phyloP scores from a whole-genome alignment of 2,329 filamentous ascomycete species.

The Colletotrichum gloeosporioides region DNA sequence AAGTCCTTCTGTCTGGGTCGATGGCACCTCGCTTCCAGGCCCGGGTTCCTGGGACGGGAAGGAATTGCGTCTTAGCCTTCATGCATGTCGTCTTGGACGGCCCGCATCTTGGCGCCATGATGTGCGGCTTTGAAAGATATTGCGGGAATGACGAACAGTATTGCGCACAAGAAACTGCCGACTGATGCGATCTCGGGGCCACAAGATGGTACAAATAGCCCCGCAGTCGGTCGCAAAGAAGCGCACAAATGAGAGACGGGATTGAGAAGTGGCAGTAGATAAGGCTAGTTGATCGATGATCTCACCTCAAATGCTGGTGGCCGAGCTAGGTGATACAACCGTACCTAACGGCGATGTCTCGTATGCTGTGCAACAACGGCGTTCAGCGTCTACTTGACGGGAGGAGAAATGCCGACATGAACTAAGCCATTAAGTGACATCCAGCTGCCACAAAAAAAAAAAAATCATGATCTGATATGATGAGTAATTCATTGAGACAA shows the following conservation, averaged over 20 bases:
- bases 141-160: not conserved
- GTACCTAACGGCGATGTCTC: not conserved
- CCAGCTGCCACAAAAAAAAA: not conserved
- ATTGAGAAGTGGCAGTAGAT: not conserved
- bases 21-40: not conserved
- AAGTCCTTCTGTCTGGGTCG: not conserved
- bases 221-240: not conserved
- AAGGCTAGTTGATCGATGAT: not conserved
- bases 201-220: not conserved
- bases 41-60: not conserved
- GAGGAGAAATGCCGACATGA: not conserved
- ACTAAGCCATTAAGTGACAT: not conserved
- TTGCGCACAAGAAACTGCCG: not conserved
- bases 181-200: not conserved
- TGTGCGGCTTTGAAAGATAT: not conserved
- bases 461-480: not conserved
- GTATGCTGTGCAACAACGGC: not conserved
- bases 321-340: not conserved
- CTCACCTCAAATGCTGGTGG: not conserved
- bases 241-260: not conserved
- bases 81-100: not conserved
- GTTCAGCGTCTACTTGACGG: not conserved
- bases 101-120: not conserved
- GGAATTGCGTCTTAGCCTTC: not conserved
- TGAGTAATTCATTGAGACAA: not conserved